Evolutionary conservation across 306 rosid genomes (phyloP).

Genomic region (Urtica urens): DNA sequence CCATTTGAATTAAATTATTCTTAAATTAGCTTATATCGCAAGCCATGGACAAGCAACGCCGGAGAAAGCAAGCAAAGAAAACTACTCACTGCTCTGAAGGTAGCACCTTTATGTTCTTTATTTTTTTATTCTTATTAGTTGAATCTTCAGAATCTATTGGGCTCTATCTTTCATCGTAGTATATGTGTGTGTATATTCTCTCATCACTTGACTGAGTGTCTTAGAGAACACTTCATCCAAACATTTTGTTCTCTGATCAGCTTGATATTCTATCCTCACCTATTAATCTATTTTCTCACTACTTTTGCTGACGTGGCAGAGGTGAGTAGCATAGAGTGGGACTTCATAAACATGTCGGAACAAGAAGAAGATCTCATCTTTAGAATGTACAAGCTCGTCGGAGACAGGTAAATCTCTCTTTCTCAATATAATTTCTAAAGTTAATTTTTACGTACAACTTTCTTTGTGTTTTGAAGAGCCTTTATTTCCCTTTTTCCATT

Average conservation of each 20-base stretch:
- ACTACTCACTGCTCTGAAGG: slow-evolving; percentile 28
- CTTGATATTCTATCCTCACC: too few species aligned
- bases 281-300: background rate
- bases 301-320: slow-evolving; percentile 19
- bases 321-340: slow-evolving; percentile 53
- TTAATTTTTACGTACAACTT: too few species aligned
- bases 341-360: slow-evolving; percentile 40
- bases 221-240: too few species aligned
- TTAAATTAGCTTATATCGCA: background rate
- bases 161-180: too few species aligned
- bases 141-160: background rate
- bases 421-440: background rate
- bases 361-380: slow-evolving; percentile 48
- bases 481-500: too few species aligned
- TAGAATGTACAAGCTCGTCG: slow-evolving; percentile 49
- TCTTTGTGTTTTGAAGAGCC: too few species aligned
- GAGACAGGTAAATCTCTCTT: slow-evolving; percentile 33
- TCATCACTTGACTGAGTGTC: too few species aligned
- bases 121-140: background rate
- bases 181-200: too few species aligned
- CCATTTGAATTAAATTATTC: too few species aligned
- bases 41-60: slow-evolving; percentile 29
- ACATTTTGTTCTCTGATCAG: too few species aligned
- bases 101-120: background rate
- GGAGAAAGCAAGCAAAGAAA: slow-evolving; percentile 24